Conservation (phyloP, 306 rosid species). For the Pyrus communis region DNA sequence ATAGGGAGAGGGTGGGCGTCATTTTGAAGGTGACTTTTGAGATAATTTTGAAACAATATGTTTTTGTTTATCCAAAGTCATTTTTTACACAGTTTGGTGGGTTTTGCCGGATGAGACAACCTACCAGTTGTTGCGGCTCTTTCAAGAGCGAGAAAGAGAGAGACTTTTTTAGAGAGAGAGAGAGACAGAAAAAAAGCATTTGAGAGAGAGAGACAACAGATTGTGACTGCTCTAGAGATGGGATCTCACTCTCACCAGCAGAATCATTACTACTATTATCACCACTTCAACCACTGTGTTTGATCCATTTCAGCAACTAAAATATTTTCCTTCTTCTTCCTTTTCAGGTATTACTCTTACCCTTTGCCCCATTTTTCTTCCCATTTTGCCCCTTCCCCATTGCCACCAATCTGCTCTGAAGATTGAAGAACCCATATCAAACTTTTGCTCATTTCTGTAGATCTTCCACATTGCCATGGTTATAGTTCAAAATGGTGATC, state of each 20-base stretch:
- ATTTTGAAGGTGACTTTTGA: conserved; percentile 3
- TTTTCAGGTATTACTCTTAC: conserved; percentile 34
- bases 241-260: conserved; percentile 52
- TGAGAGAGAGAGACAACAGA: conserved; percentile 20
- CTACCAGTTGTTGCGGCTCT: conserved; percentile 90
- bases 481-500: conserved; percentile 23
- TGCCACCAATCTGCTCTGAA: background rate
- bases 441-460: conserved; percentile 16
- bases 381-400: conserved; percentile 4
- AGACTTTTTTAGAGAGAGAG: conserved; percentile 13
- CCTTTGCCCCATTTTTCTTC: background rate
- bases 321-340: conserved; percentile 2
- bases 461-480: conserved; percentile 43
- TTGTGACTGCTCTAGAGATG: conserved; percentile 45
- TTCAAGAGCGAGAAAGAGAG: conserved; percentile 45
- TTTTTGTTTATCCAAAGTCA: conserved; percentile 3
- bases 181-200: conserved; percentile 18
- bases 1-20: background rate
- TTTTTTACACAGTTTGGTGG: conserved; percentile 66
- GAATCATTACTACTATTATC: conserved; percentile 21
- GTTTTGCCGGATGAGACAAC: conserved; percentile 72
- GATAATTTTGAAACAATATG: conserved; percentile 2
- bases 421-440: background rate
- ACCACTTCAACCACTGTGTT: conserved; percentile 31
- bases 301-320: conserved; percentile 28